Conservation (phyloP, 2,329 filamentous ascomycete species). For the Lecanicillium sp. region DNA sequence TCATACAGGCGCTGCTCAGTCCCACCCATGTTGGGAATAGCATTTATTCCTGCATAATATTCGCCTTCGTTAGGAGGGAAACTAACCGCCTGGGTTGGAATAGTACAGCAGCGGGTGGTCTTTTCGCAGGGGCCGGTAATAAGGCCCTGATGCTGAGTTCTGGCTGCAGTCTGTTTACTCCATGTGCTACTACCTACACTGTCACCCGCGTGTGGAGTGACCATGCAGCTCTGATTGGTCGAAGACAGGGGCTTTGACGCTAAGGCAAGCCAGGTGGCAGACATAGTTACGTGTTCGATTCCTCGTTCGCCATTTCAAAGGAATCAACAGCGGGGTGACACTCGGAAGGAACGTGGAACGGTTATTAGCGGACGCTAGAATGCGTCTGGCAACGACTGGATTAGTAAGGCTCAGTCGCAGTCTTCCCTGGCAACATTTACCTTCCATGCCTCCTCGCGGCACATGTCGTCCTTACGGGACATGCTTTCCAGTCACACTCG, state of each 20-base stretch:
- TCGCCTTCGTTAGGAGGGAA: too few species aligned
- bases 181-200: neutral
- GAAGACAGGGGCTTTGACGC: neutral
- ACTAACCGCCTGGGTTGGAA: too few species aligned
- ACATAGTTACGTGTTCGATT: neutral
- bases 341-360: neutral
- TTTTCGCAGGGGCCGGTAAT: too few species aligned
- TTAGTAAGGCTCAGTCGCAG: constrained; percentile 5
- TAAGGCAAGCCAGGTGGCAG: neutral
- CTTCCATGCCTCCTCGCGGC: constrained; percentile 3
- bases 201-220: neutral
- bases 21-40: too few species aligned
- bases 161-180: too few species aligned
- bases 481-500: constrained; percentile 10
- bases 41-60: too few species aligned
- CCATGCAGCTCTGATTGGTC: neutral
- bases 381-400: constrained; percentile 1
- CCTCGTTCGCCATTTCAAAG: neutral
- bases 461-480: constrained; percentile 9
- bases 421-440: constrained; percentile 7
- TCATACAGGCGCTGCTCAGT: too few species aligned
- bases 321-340: neutral
- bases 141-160: too few species aligned
- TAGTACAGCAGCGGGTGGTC: too few species aligned
- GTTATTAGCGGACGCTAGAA: neutral